Conservation (phyloP, 306 rosid species). For the Rosa rugosa region DNA sequence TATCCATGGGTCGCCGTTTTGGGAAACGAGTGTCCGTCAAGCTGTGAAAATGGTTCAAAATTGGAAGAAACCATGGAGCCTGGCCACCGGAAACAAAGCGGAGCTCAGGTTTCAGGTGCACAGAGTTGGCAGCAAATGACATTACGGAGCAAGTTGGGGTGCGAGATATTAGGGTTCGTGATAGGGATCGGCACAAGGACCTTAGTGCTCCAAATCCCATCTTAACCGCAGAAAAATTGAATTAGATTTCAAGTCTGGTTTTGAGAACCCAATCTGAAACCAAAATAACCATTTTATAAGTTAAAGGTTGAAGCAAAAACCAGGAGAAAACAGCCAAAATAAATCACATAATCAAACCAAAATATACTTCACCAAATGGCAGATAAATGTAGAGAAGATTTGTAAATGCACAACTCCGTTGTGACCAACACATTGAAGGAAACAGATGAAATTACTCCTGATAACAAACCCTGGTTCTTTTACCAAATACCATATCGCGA, state of each 20-base stretch:
- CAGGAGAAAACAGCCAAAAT: not conserved
- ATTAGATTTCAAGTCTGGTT: not conserved
- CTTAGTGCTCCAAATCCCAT: constrained; percentile 70
- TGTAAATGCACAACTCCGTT: not conserved
- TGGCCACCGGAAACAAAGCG: constrained; percentile 23
- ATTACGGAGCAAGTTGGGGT: constrained; percentile 7
- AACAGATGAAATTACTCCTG: not conserved
- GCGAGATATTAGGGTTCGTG: constrained; percentile 36
- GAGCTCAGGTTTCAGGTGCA: constrained; percentile 21
- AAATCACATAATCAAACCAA: not conserved
- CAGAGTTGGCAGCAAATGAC: constrained; percentile 27
- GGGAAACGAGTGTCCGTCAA: constrained; percentile 84
- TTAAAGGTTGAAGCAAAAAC: not conserved
- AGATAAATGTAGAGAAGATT: not conserved
- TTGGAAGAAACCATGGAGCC: constrained; percentile 46
- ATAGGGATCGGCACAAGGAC: constrained; percentile 51
- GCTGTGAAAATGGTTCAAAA: constrained; percentile 55
- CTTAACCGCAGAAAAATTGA: not conserved
- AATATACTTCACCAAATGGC: not conserved
- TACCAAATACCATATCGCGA: not conserved
- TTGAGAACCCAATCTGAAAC: not conserved
- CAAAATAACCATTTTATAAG: not conserved
- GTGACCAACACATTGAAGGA: not conserved
- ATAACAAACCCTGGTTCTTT: not conserved
- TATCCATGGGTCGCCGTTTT: constrained; percentile 67